These are phyloP conservation scores for Phytopythium mirpurense DNA, from an alignment of 352 stramenopile genomes.

Conservation along the genomic window DNA sequence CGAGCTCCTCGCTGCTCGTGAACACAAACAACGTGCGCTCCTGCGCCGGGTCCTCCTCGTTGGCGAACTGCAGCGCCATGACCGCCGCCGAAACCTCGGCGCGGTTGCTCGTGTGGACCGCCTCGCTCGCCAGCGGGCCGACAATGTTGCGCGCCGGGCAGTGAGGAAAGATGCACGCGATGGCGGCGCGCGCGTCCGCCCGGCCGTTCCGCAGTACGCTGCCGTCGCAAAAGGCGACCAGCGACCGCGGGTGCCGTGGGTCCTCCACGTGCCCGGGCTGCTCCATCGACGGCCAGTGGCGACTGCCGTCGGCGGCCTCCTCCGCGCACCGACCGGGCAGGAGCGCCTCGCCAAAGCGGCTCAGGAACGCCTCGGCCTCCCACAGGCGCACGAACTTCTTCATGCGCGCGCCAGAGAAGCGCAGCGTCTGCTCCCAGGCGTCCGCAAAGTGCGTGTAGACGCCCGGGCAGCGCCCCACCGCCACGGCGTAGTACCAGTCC, in stretches of 20 bases:
- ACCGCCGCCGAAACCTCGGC: slow-evolving; percentile 15
- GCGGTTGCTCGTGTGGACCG: slow-evolving; percentile 8
- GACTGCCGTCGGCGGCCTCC: neutral
- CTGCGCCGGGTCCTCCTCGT: slow-evolving; percentile 9
- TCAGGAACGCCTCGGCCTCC: slow-evolving; percentile 33
- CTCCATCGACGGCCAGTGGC: neutral
- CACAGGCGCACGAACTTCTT: slow-evolving; percentile 50
- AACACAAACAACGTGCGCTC: slow-evolving; percentile 14
- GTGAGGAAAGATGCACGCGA: slow-evolving; percentile 4
- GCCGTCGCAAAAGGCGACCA: slow-evolving; percentile 9
- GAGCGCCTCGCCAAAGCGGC: neutral
- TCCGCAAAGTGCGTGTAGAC: slow-evolving; percentile 41
- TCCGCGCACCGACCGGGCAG: neutral
- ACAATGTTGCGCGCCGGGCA: neutral
- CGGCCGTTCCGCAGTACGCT: slow-evolving; percentile 9
- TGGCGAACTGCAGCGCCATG: slow-evolving; percentile 12
- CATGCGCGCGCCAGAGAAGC: slow-evolving; percentile 29
- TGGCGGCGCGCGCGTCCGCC: neutral
- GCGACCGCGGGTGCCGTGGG: slow-evolving; percentile 1
- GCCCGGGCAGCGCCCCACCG: slow-evolving; percentile 31
- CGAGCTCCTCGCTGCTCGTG: slow-evolving; percentile 11
- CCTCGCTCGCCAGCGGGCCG: neutral
- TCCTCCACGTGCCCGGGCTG: slow-evolving; percentile 2
- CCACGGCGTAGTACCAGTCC: slow-evolving; percentile 46
- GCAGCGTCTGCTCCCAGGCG: slow-evolving; percentile 31